These are phyloP conservation scores for Didymosphaeria variabile DNA, from an alignment of 2,329 filamentous ascomycete species.

Conservation along the genomic window DNA sequence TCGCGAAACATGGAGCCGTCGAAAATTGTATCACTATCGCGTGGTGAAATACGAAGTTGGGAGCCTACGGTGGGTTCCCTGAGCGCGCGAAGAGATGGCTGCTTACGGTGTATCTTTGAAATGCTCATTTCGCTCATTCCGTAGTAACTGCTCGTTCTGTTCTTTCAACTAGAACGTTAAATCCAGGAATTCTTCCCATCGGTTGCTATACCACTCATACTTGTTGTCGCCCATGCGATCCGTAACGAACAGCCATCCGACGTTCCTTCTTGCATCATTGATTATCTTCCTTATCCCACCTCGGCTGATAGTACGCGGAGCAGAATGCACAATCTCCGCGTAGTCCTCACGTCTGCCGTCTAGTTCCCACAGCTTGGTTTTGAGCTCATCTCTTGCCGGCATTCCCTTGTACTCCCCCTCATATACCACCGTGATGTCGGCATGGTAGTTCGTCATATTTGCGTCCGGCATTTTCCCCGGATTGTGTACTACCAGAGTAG, in stretches of 20 bases:
- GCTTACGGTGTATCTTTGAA: too few species aligned
- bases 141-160: background rate
- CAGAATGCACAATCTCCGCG: constrained; percentile 30
- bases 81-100: background rate
- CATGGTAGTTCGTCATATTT: constrained; percentile 23
- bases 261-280: constrained; percentile 28
- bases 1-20: background rate
- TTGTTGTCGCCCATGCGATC: constrained; percentile 26
- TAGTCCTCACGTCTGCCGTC: constrained; percentile 23
- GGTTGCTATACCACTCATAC: constrained; percentile 28
- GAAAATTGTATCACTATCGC: background rate
- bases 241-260: constrained; percentile 36
- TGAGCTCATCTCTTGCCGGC: constrained; percentile 22
- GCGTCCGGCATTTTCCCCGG: constrained; percentile 30
- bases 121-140: too few species aligned
- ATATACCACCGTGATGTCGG: constrained; percentile 36
- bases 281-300: constrained; percentile 31
- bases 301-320: constrained; percentile 23
- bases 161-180: constrained; percentile 21
- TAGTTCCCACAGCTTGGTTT: constrained; percentile 17
- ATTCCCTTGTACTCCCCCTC: constrained; percentile 31
- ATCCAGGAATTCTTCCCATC: constrained; percentile 33
- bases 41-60: background rate
- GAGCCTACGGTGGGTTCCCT: background rate
- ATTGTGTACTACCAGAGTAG: constrained; percentile 32